phyloP scores from a whole-genome alignment of 2,329 filamentous ascomycete genomes.

The Microdochium bolleyi region DNA sequence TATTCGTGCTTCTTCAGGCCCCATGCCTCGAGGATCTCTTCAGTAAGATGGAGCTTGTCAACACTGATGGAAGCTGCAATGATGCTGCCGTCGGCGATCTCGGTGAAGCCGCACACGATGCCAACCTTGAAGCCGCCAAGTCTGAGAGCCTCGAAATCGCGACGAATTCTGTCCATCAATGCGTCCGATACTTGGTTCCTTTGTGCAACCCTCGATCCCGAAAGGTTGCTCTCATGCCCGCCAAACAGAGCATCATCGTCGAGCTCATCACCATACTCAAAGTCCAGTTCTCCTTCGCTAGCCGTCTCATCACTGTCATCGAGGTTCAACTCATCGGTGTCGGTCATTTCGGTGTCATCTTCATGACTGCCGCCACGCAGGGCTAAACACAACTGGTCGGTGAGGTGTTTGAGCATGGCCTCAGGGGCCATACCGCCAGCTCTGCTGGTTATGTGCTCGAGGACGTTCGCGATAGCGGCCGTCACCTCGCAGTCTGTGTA shows the following conservation, averaged over 20 bases:
- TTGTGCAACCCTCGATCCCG: background rate
- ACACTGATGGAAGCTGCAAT: slow-evolving; percentile 64
- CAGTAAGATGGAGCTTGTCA: slow-evolving; percentile 62
- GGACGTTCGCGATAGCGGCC: slow-evolving; percentile 7
- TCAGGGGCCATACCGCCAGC: slow-evolving; percentile 11
- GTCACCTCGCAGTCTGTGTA: slow-evolving; percentile 14
- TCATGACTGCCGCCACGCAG: slow-evolving; percentile 17
- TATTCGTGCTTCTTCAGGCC: slow-evolving; percentile 59
- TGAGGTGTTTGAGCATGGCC: slow-evolving; percentile 18
- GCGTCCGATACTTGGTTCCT: background rate
- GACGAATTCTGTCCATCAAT: slow-evolving; percentile 32
- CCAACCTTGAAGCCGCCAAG: slow-evolving; percentile 64
- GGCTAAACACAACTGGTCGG: slow-evolving; percentile 15
- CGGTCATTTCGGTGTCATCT: slow-evolving; percentile 21
- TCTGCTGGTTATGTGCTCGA: slow-evolving; percentile 11
- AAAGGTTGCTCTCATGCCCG: slow-evolving; percentile 10
- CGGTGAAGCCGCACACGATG: slow-evolving; percentile 40
- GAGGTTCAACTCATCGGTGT: slow-evolving; percentile 7
- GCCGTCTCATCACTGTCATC: slow-evolving; percentile 6
- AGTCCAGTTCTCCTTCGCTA: slow-evolving; percentile 12
- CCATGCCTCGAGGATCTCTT: slow-evolving; percentile 74
- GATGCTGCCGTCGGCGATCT: slow-evolving; percentile 30
- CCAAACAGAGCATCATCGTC: slow-evolving; percentile 23
- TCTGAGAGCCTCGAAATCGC: slow-evolving; percentile 55
- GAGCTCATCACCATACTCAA: slow-evolving; percentile 24